phyloP scores from a whole-genome alignment of 345 rosid genomes.

The Microthlaspi erraticum region DNA sequence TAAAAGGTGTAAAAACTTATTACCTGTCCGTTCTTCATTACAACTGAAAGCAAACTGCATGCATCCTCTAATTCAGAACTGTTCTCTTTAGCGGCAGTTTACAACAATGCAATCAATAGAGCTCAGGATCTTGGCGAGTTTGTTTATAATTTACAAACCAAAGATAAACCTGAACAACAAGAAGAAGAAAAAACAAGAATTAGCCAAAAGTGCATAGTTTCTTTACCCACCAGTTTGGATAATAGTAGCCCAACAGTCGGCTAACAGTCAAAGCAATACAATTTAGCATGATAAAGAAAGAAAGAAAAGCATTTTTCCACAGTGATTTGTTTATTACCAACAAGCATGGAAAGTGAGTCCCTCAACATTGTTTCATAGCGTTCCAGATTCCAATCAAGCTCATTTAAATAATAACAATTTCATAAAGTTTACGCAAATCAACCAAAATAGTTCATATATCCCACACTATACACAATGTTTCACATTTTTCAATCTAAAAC shows the following conservation, averaged over 20 bases:
- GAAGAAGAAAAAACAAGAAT: not conserved
- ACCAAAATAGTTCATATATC: conserved; percentile 1
- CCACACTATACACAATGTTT: not conserved
- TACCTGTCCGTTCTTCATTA: conserved; percentile 48
- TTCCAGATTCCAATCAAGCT: conserved; percentile 41
- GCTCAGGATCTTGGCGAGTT: conserved; percentile 4
- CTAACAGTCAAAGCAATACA: conserved; percentile 32
- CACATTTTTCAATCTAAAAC: conserved; percentile 26
- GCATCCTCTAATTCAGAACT: conserved; percentile 27
- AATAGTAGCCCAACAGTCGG: conserved; percentile 1
- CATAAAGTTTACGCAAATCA: conserved; percentile 9
- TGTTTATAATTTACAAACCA: not conserved
- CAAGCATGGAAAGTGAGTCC: conserved; percentile 29
- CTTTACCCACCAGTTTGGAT: not conserved
- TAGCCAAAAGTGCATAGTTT: conserved; percentile 1
- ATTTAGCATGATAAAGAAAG: conserved; percentile 4
- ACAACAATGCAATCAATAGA: conserved; percentile 31
- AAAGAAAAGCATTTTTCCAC: conserved; percentile 20
- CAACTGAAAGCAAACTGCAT: conserved; percentile 26
- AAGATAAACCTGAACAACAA: conserved; percentile 36
- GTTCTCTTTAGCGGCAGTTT: conserved; percentile 10
- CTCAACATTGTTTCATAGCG: conserved; percentile 34
- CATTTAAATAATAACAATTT: conserved; percentile 18
- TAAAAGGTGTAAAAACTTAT: conserved; percentile 34
- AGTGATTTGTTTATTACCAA: conserved; percentile 25